Evolutionary conservation across 345 rosid species (phyloP).

Genomic region (Microcos paniculata): DNA sequence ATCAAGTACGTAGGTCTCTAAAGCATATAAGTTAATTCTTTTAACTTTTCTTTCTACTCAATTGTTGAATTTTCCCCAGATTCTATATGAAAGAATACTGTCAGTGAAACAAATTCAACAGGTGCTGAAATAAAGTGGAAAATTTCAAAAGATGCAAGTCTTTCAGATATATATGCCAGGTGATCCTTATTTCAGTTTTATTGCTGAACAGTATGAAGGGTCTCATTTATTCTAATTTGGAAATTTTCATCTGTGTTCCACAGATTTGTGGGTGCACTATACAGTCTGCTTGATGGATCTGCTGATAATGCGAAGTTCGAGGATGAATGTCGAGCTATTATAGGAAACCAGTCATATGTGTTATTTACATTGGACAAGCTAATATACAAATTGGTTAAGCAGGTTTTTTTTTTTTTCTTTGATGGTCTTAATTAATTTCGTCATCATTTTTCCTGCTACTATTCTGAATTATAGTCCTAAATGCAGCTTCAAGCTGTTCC

Average conservation of each 20-base stretch:
- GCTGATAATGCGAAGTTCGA: constrained; percentile 88
- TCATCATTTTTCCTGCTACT: constrained; percentile 12
- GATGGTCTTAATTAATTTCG: constrained; percentile 5
- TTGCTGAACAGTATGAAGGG: constrained; percentile 3
- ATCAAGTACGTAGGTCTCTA: constrained; percentile 55
- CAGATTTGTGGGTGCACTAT: constrained; percentile 80
- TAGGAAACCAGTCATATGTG: constrained; percentile 90
- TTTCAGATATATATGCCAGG: constrained; percentile 76
- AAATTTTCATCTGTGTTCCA: neutral
- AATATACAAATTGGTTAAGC: constrained; percentile 88
- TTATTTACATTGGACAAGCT: constrained; percentile 92
- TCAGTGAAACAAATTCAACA: constrained; percentile 64
- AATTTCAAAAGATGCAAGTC: constrained; percentile 42
- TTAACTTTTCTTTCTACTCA: constrained; percentile 11
- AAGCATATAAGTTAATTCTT: constrained; percentile 4
- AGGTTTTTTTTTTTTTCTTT: constrained; percentile 51
- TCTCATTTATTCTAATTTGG: constrained; percentile 1
- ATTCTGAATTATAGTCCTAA: constrained; percentile 23
- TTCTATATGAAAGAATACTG: constrained; percentile 78
- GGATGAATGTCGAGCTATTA: constrained; percentile 93
- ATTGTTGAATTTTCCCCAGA: constrained; percentile 35
- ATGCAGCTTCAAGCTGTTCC: constrained; percentile 90
- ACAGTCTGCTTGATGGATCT: constrained; percentile 91
- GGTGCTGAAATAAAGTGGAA: constrained; percentile 52
- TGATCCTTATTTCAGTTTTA: constrained; percentile 25